phyloP scores from a whole-genome alignment of 2,329 filamentous ascomycete genomes.

The Aureobasidium sp. region DNA sequence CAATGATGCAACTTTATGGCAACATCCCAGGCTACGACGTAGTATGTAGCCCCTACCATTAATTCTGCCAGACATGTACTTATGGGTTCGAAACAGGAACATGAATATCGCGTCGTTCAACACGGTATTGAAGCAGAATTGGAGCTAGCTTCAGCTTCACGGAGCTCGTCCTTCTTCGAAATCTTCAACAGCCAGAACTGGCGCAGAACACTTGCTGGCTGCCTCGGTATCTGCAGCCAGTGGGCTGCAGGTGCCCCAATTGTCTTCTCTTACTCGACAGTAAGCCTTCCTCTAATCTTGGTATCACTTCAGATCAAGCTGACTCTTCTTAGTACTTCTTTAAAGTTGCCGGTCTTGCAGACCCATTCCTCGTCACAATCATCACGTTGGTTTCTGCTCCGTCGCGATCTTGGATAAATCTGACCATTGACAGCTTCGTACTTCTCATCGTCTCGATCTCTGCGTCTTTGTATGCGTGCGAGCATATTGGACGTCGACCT shows the following conservation, averaged over 20 bases:
- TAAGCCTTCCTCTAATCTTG: background rate
- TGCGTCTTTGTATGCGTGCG: constrained; percentile 18
- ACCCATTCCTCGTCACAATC: constrained; percentile 22
- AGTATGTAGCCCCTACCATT: background rate
- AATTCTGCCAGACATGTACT: background rate
- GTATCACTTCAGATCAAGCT: background rate
- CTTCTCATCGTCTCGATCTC: constrained; percentile 31
- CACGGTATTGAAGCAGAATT: constrained; percentile 19
- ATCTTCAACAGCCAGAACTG: constrained; percentile 19
- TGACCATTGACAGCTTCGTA: background rate
- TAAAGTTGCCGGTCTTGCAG: constrained; percentile 18
- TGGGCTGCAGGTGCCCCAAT: constrained; percentile 20
- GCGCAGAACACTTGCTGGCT: constrained; percentile 19
- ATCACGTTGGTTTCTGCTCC: constrained; percentile 26
- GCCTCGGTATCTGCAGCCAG: constrained; percentile 20
- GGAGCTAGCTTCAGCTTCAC: constrained; percentile 11
- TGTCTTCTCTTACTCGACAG: constrained; percentile 20
- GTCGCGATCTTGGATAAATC: no score
- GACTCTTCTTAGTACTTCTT: background rate
- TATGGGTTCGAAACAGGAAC: constrained; percentile 6
- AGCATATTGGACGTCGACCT: constrained; percentile 18
- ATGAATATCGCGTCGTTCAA: constrained; percentile 19
- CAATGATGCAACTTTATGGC: constrained; percentile 18
- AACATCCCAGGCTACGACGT: constrained; percentile 18
- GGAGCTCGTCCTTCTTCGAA: constrained; percentile 17